Conservation (phyloP, 2,329 filamentous ascomycete genomes). For the Arthrinium puccinioides region DNA sequence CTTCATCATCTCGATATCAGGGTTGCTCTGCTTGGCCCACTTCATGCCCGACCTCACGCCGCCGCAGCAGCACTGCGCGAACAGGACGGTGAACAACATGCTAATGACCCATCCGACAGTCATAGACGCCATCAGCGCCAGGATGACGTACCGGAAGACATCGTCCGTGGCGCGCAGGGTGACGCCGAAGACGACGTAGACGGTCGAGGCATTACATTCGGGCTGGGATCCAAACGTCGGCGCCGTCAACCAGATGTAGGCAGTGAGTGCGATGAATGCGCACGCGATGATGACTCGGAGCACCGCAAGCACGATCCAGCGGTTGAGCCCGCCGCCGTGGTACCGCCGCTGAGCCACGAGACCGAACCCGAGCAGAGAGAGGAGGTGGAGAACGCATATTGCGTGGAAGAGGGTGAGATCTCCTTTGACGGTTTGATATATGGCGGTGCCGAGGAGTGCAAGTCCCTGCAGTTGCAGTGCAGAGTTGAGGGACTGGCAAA, state of each 20-base stretch:
- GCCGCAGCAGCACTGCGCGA: conserved; percentile 1
- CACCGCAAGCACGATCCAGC: conserved; percentile 1
- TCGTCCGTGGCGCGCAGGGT: conserved; percentile 4
- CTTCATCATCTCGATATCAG: conserved; percentile 1
- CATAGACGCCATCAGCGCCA: conserved; percentile 2
- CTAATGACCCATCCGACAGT: conserved; percentile 1
- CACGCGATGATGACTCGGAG: conserved; percentile 1
- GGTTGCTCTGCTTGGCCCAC: not conserved
- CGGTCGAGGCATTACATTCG: conserved; percentile 9
- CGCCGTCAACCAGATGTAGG: conserved; percentile 10
- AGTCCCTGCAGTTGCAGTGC: conserved; percentile 9
- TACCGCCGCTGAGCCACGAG: conserved; percentile 8
- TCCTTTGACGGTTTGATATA: conserved; percentile 5
- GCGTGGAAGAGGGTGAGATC: conserved; percentile 10
- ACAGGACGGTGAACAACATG: conserved; percentile 2
- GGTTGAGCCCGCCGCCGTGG: conserved; percentile 1
- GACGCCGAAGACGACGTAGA: conserved; percentile 12
- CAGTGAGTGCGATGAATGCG: conserved; percentile 9
- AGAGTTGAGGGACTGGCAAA: conserved; percentile 4
- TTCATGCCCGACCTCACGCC: not conserved
- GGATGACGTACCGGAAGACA: conserved; percentile 3
- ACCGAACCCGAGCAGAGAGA: conserved; percentile 11
- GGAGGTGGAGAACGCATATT: conserved; percentile 8
- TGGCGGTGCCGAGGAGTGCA: conserved; percentile 9
- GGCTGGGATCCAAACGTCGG: conserved; percentile 10